Conservation (phyloP, 768 basidiomycete genomes). For the Boletus rubescentipes region DNA sequence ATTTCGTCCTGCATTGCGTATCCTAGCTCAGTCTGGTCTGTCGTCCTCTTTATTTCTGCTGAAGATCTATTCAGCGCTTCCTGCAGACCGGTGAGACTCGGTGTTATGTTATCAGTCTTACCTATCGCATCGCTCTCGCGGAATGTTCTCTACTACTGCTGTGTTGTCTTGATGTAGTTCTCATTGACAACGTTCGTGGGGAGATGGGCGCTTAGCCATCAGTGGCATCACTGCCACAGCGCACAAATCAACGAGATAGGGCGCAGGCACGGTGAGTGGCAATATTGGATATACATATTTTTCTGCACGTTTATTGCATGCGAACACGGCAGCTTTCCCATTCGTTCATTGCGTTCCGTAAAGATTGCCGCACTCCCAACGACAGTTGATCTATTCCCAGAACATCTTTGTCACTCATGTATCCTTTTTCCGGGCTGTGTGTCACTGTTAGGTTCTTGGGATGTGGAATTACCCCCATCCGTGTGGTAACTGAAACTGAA, state of each 20-base stretch:
- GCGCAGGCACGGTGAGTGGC: not conserved
- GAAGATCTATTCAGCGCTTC: not conserved
- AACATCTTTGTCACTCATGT: no score
- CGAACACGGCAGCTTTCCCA: no score
- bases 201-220: no score
- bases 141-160: constrained; percentile 1
- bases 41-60: not conserved
- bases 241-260: not conserved
- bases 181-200: not conserved
- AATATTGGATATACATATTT: no score
- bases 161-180: constrained; percentile 16
- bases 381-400: no score
- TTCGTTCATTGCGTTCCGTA: no score
- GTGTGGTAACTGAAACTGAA: no score
- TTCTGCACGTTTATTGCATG: no score
- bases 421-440: no score
- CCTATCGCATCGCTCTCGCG: constrained; percentile 10
- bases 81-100: constrained; percentile 15
- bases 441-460: no score
- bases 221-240: not conserved
- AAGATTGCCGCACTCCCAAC: no score
- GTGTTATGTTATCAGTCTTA: constrained; percentile 13
- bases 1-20: constrained; percentile 11
- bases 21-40: constrained; percentile 14
- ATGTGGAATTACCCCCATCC: no score